Evolutionary conservation across 257 asterid species (phyloP), one percentile per base, ranked within the genome.

Genomic region (Cynanchum wilfordii): DNA sequence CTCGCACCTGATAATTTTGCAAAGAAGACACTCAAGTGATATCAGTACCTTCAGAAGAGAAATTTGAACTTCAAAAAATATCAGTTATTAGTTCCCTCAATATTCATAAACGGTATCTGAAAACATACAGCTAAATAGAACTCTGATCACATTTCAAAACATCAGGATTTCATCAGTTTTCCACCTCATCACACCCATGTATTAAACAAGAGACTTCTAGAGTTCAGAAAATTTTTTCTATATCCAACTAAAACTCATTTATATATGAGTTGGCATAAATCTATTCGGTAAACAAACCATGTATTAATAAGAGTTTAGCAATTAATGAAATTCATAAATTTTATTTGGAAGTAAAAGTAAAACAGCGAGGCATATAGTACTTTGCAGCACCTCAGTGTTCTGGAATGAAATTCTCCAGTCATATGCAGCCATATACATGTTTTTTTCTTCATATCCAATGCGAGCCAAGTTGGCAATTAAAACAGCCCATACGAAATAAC

Each of bases 351-450:
- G 44, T n/a, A 20, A 33, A 24, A 66, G 40, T 36, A 51, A 20
- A 74, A 7, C 17, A n/a, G 42, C 4, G 10, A 17, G 3, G 20
- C 29, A 62, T 33, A 36, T 51, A 45, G 45, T 29, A 45, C 45
- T 3, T 30, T 17, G 64, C 36, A 49, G 73, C 73, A 90, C 96
- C 96, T 90, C 95, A 42, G 95, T 90, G 80, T 88, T 87, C 82
- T 90, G 96, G 73, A 90, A 90, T 44, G 96, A 84, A 50, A 90
- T 82, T 81, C 96, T 87, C 96, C 96, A 90, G 86, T 90, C 96
- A 80, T 90, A 90, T 69, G 93, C 96, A 66, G 93, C 96, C 96
- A 88, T 90, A 68, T 81, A 87, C 96, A 90, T 87, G 72, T 87
- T 90, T 81, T 90, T 90, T 83, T 90, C 95, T 79, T 90, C 97